Evolutionary conservation across 2,329 filamentous ascomycete genomes (phyloP).

Genomic region (Atkinsonella texensis): DNA sequence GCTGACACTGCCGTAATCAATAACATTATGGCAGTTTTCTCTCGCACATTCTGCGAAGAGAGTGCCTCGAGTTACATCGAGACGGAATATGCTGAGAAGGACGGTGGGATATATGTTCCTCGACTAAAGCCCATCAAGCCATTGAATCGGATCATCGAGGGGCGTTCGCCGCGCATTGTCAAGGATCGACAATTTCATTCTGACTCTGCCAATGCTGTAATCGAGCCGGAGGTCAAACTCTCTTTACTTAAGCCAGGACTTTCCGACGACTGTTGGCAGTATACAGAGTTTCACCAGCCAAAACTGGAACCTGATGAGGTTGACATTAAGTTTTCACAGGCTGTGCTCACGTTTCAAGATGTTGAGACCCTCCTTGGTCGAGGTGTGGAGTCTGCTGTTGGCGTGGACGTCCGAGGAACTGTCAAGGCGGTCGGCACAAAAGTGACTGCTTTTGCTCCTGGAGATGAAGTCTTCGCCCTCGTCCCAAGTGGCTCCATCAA

Average conservation of each 20-base stretch:
- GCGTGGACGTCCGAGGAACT: slow-evolving; percentile 29
- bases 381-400: slow-evolving; percentile 19
- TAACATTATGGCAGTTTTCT: slow-evolving; percentile 16
- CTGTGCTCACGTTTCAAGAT: slow-evolving; percentile 25
- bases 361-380: slow-evolving; percentile 22
- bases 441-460: slow-evolving; percentile 19
- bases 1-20: slow-evolving; percentile 6
- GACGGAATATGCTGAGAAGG: slow-evolving; percentile 30
- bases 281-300: slow-evolving; percentile 9
- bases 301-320: slow-evolving; percentile 22
- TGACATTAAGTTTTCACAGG: slow-evolving; percentile 26
- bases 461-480: slow-evolving; percentile 31
- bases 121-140: slow-evolving; percentile 27
- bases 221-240: slow-evolving; percentile 12
- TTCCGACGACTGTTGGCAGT: slow-evolving; percentile 14
- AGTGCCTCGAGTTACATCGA: slow-evolving; percentile 17
- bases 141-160: slow-evolving; percentile 35
- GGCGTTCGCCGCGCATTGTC: slow-evolving; percentile 2
- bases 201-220: not conserved
- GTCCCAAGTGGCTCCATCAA: slow-evolving; percentile 22
- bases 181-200: slow-evolving; percentile 12
- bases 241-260: slow-evolving; percentile 16
- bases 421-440: slow-evolving; percentile 23
- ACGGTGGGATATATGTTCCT: slow-evolving; percentile 29
- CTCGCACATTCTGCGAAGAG: slow-evolving; percentile 12